These are phyloP conservation scores for Exophiala xenobiotica DNA, from an alignment of 2,329 filamentous ascomycete genomes.

Conservation along the genomic window DNA sequence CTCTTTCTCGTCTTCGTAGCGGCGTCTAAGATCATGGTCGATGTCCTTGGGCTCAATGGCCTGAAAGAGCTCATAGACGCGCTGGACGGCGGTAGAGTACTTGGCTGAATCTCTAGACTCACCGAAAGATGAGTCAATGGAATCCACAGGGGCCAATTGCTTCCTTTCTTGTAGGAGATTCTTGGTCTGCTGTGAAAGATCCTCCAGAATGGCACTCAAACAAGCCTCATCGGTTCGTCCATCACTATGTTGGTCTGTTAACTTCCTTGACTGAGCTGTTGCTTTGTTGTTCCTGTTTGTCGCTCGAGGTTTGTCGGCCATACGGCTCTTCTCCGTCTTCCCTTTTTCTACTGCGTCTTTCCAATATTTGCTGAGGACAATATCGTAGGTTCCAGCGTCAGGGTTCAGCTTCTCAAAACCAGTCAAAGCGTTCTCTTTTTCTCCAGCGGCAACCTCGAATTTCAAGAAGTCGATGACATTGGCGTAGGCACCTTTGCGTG, in stretches of 20 bases:
- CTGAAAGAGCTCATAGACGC: slow-evolving; percentile 34
- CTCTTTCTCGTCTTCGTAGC: slow-evolving; percentile 36
- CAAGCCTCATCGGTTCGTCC: not conserved
- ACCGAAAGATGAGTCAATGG: slow-evolving; percentile 13
- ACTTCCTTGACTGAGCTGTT: not conserved
- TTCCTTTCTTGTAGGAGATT: not conserved
- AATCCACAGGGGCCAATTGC: not conserved
- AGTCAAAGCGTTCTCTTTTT: slow-evolving; percentile 34
- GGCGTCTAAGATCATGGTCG: slow-evolving; percentile 36
- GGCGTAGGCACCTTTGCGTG: not conserved
- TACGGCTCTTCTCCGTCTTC: slow-evolving; percentile 26
- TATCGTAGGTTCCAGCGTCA: slow-evolving; percentile 34
- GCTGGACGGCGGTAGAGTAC: slow-evolving; percentile 31
- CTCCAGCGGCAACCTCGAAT: slow-evolving; percentile 40
- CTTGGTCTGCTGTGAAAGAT: slow-evolving; percentile 30
- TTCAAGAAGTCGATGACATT: slow-evolving; percentile 48
- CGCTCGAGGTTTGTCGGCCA: too few relatives aligned
- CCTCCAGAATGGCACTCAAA: not conserved
- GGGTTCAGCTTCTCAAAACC: slow-evolving; percentile 36
- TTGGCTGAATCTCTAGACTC: slow-evolving; percentile 1
- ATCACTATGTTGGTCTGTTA: not conserved
- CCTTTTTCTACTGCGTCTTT: slow-evolving; percentile 30
- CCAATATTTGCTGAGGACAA: slow-evolving; percentile 39
- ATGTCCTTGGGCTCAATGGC: slow-evolving; percentile 35
- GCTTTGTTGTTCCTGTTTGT: not conserved